Conservation (phyloP, 768 basidiomycete species). For the Pholiota molesta region DNA sequence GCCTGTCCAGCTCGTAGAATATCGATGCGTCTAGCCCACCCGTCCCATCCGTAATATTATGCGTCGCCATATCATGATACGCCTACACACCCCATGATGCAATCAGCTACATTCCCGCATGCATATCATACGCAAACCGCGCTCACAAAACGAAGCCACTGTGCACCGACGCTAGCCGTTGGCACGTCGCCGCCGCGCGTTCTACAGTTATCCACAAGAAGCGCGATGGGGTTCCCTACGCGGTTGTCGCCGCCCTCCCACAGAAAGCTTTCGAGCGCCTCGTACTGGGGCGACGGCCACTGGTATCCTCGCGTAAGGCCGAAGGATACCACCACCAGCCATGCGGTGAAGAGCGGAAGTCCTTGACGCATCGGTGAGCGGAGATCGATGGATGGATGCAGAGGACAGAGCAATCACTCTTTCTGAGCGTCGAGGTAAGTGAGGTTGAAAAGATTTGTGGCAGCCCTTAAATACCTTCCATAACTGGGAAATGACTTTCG, state of each 20-base stretch:
- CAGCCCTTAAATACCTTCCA: too few relatives aligned
- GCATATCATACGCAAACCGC: neutral
- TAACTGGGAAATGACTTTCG: too few relatives aligned
- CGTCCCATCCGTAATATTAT: conserved; percentile 11
- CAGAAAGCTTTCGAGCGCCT: conserved; percentile 1
- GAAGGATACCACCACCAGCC: neutral
- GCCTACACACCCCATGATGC: neutral
- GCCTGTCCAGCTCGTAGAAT: conserved; percentile 11
- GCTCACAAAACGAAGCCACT: conserved; percentile 10
- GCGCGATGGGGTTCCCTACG: neutral
- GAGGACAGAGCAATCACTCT: too few relatives aligned
- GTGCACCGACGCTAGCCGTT: neutral
- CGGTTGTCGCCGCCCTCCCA: conserved; percentile 6
- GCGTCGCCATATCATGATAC: conserved; percentile 10
- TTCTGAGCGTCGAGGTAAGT: too few relatives aligned
- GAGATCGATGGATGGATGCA: too few relatives aligned
- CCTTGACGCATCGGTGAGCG: too few relatives aligned
- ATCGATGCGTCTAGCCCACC: conserved; percentile 15
- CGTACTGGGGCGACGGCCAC: conserved; percentile 4
- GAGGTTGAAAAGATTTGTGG: too few relatives aligned
- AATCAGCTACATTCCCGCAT: neutral
- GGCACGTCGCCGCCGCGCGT: neutral
- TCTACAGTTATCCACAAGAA: neutral
- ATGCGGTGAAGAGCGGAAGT: too few relatives aligned
- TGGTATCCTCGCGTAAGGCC: neutral